These are phyloP conservation scores for Chara braunii DNA, from an alignment of 139 green algal species.

Conservation along the genomic window DNA sequence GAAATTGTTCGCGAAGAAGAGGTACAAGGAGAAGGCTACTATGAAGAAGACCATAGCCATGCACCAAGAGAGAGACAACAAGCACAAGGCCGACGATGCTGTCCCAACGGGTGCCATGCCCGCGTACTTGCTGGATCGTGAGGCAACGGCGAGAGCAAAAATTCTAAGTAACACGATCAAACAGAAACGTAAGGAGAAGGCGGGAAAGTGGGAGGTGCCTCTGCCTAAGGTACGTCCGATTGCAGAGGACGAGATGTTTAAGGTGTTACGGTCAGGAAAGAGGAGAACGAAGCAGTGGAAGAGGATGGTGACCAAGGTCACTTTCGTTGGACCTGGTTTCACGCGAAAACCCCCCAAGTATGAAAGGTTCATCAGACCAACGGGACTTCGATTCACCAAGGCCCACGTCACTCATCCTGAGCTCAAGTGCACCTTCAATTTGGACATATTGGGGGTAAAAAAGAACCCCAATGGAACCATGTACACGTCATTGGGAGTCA, in stretches of 20 bases:
- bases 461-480: conserved; percentile 98
- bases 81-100: conserved; percentile 84
- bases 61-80: conserved; percentile 89
- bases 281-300: conserved; percentile 91
- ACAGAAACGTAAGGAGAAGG: conserved; percentile 99
- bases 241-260: conserved; percentile 99
- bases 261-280: conserved; percentile 74
- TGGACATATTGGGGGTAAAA: conserved; percentile 98
- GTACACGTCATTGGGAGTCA: conserved; percentile 89
- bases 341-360: conserved; percentile 99
- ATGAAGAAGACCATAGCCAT: conserved; percentile 99
- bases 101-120: conserved; percentile 78
- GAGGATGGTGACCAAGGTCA: conserved; percentile 98
- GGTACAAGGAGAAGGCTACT: conserved; percentile 88
- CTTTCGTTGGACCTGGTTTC: conserved; percentile 92
- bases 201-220: conserved; percentile 98
- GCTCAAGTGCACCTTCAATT: conserved; percentile 93
- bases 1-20: conserved; percentile 97
- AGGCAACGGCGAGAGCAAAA: conserved; percentile 92
- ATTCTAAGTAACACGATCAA: conserved; percentile 98
- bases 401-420: conserved; percentile 97
- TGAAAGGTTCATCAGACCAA: conserved; percentile 97
- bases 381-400: conserved; percentile 95
- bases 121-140: conserved; percentile 95
- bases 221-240: conserved; percentile 95